Conservation (phyloP, 1,284 basidiomycete genomes). For the Grifola frondosa region DNA sequence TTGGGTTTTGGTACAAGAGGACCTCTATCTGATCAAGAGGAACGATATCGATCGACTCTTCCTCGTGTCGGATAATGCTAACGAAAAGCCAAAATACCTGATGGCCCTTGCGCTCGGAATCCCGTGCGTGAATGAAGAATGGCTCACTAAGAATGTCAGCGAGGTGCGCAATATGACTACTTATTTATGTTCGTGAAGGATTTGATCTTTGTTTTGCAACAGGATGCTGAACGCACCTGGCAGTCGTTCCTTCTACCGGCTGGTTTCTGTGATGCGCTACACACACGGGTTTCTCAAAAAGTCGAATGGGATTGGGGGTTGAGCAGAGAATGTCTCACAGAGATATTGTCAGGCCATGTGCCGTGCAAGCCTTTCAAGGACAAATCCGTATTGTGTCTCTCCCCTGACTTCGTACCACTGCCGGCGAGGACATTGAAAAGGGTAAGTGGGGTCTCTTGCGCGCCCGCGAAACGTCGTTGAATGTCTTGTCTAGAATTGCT, state of each 20-base stretch:
- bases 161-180: constrained; percentile 34
- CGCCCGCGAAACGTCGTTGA: background rate
- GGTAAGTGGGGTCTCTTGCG: constrained; percentile 35
- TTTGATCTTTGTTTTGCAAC: no score
- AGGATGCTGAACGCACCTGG: constrained; percentile 43
- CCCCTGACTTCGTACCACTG: constrained; percentile 51
- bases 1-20: constrained; percentile 49
- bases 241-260: constrained; percentile 62
- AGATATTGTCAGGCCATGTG: constrained; percentile 58
- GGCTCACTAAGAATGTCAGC: constrained; percentile 49
- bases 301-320: constrained; percentile 74
- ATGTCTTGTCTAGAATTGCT: constrained; percentile 5
- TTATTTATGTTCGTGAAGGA: background rate
- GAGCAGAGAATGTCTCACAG: constrained; percentile 47
- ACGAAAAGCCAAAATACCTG: constrained; percentile 76
- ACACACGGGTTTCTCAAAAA: constrained; percentile 61
- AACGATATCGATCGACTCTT: constrained; percentile 58
- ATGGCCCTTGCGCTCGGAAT: constrained; percentile 83
- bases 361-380: constrained; percentile 54
- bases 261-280: constrained; percentile 56
- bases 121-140: constrained; percentile 73
- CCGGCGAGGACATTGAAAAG: constrained; percentile 30
- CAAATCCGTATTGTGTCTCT: constrained; percentile 56
- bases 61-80: constrained; percentile 62
- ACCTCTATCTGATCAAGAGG: constrained; percentile 46